Evolutionary conservation across 441 rosid species (phyloP).

Genomic region (Syzygium malaccense): DNA sequence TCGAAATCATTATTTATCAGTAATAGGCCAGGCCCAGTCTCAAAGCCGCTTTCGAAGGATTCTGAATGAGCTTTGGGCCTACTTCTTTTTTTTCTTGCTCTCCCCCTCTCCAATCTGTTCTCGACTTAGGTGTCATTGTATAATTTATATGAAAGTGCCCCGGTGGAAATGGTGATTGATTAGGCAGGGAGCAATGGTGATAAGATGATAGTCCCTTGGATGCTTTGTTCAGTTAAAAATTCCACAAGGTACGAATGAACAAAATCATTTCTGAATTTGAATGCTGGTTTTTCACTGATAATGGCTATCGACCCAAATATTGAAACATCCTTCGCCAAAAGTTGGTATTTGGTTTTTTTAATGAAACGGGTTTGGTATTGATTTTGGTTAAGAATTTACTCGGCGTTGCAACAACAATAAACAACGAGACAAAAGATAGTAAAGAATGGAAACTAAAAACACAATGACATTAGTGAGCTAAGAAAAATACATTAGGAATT

Average conservation of each 20-base stretch:
- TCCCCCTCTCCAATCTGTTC: neutral
- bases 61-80: neutral
- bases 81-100: neutral
- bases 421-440: neutral
- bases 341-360: neutral
- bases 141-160: neutral
- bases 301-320: neutral
- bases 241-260: neutral
- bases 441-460: neutral
- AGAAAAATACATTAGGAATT: neutral
- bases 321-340: neutral
- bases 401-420: neutral
- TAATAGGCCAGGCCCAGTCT: neutral
- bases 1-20: neutral
- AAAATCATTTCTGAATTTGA: neutral
- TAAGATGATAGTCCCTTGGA: neutral
- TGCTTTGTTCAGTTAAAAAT: neutral
- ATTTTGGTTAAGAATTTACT: neutral
- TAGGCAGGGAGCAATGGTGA: neutral
- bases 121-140: neutral
- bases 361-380: neutral
- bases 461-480: neutral
- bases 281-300: neutral
- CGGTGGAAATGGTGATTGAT: neutral
- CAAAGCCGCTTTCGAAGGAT: neutral